Evolutionary conservation across 2,329 filamentous ascomycete species (phyloP), one percentile per base, ranked within the genome.

Genomic region (Hysterium pulicare): DNA sequence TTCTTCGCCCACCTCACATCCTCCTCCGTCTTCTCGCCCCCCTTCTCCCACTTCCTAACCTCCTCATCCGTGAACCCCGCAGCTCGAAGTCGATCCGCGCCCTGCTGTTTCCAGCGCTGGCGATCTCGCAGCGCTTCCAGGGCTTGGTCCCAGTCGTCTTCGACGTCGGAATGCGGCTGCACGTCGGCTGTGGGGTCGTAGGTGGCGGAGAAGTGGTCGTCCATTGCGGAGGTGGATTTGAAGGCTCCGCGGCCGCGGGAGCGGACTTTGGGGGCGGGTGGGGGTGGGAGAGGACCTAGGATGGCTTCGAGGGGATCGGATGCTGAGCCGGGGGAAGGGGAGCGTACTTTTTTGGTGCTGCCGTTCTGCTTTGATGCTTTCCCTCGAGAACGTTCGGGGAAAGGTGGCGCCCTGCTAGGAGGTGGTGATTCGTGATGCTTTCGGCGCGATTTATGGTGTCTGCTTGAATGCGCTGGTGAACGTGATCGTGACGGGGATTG

Each of bases 1-100:
- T 69, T 73, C 56, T 82, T 85, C 28, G 77, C 75, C 89, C 89
- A 95, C 38, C 72, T 78, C 2, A 94, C 83, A 55, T 83, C 80
- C 28, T 81, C 78, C 47, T 84, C 80, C 41, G 78, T 75, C 59
- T 80, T 76, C 10, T 78, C 78, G 1, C 74, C 72, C 17, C 79
- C 77, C 38, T 74, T 81, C 61, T 84, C 82, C 81, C 85, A 89
- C 49, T 82, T 82, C 54, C 77, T 74, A 45, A 95, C 80, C 55
- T 90, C 80, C 4, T 82, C 79, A 13, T 90, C 86, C 1, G 79
- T 81, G 58, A 95, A 94, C 0, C 90, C 90, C 0, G 87, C 89
- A 16, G 79, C 80, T 24, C 82, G 82, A 46, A 96, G 69, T 44
- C 90, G 74, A 40, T 90, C 83, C 5, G 86, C 86, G 22, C 89